phyloP scores from a whole-genome alignment of 2,329 filamentous ascomycete genomes.

The Dendryphion nanum region DNA sequence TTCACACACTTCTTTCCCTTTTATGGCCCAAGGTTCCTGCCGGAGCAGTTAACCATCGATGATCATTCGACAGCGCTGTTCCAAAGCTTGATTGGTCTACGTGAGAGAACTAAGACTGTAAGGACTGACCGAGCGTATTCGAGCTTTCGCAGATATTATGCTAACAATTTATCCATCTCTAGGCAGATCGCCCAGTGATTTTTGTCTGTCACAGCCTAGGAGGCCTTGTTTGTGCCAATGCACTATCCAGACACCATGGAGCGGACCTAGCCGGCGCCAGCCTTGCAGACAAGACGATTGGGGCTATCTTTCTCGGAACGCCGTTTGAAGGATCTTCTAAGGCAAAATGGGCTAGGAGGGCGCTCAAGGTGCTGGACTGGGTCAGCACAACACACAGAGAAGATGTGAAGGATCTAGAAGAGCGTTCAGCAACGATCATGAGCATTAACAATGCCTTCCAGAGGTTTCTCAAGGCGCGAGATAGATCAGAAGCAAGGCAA shows the following conservation, averaged over 20 bases:
- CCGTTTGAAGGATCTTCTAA: conserved; percentile 12
- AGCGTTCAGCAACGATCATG: conserved; percentile 9
- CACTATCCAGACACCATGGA: conserved; percentile 6
- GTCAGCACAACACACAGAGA: conserved; percentile 8
- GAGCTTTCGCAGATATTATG: background rate
- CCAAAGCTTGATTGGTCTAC: conserved; percentile 6
- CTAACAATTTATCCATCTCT: background rate
- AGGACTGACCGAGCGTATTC: background rate
- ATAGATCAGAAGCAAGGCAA: conserved; percentile 2
- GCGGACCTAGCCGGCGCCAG: background rate
- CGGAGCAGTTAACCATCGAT: conserved; percentile 9
- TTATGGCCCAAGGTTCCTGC: conserved; percentile 4
- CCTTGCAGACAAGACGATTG: conserved; percentile 4
- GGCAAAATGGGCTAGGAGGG: conserved; percentile 6
- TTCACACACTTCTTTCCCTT: conserved; percentile 10
- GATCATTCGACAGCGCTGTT: conserved; percentile 9
- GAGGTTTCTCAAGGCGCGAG: conserved; percentile 9
- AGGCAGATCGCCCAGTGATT: conserved; percentile 10
- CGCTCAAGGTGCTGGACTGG: conserved; percentile 6
- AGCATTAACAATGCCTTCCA: conserved; percentile 7
- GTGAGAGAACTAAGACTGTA: conserved; percentile 9
- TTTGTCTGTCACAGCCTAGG: conserved; percentile 14
- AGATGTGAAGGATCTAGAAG: conserved; percentile 11
- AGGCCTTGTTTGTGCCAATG: conserved; percentile 12
- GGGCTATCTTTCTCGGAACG: conserved; percentile 7